Evolutionary conservation across 345 rosid genomes (phyloP).

Genomic region (Camelina laxa): DNA sequence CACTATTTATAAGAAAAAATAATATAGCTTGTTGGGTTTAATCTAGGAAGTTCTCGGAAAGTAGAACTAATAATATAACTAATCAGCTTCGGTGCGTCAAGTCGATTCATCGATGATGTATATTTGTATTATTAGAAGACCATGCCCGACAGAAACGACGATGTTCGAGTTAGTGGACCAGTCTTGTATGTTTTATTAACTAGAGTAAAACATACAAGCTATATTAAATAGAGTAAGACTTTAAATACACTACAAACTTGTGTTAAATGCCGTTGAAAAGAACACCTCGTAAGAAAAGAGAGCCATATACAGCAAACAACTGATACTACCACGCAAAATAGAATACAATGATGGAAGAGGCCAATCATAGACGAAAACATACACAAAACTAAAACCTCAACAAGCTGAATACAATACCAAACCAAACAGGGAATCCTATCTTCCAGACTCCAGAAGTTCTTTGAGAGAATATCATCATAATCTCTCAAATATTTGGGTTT

Average conservation of each 20-base stretch:
- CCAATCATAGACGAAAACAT: too few species aligned
- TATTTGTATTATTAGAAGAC: constrained; percentile 7
- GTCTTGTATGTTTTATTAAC: background rate
- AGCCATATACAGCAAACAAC: too few species aligned
- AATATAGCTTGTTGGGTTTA: constrained; percentile 12
- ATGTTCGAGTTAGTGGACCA: constrained; percentile 33
- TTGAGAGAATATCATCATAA: too few species aligned
- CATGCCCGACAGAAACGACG: constrained; percentile 29
- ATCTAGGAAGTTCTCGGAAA: constrained; percentile 21
- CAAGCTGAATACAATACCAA: too few species aligned
- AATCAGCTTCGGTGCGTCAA: constrained; percentile 6
- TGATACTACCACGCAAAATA: too few species aligned
- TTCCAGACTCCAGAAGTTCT: too few species aligned
- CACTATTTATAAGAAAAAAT: background rate
- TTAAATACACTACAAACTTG: background rate
- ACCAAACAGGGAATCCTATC: too few species aligned
- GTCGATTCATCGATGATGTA: constrained; percentile 6
- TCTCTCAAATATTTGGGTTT: too few species aligned
- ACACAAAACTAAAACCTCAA: too few species aligned
- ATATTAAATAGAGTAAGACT: background rate
- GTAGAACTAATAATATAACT: constrained; percentile 25
- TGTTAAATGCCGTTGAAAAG: background rate
- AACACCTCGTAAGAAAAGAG: background rate
- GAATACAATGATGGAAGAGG: too few species aligned
- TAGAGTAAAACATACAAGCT: too few species aligned